phyloP scores from a whole-genome alignment of 2,329 filamentous ascomycete species.

The Botrytis galanthina region DNA sequence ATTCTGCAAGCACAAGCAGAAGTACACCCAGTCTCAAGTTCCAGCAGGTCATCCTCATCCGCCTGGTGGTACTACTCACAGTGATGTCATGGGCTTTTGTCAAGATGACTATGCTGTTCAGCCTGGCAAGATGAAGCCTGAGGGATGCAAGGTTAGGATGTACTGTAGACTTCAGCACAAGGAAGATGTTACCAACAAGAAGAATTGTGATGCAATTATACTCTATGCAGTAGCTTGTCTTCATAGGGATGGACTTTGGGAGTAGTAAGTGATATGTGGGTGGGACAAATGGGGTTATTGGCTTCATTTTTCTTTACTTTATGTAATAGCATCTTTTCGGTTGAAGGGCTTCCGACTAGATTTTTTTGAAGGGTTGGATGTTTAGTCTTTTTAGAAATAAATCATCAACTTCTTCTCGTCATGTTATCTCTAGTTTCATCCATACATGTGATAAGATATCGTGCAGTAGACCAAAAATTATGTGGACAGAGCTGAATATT shows the following conservation, averaged over 20 bases:
- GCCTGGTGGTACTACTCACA: background rate
- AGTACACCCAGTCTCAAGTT: background rate
- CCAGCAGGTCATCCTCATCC: background rate
- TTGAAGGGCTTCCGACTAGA: background rate
- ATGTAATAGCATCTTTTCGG: background rate
- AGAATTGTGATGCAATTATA: background rate
- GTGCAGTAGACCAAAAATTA: background rate
- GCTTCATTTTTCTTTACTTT: background rate
- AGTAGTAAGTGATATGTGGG: background rate
- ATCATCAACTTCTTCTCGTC: background rate
- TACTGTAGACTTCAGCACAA: background rate
- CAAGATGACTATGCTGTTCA: background rate
- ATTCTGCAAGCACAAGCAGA: background rate
- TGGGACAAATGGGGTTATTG: background rate
- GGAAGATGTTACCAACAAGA: background rate
- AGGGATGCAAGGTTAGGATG: background rate
- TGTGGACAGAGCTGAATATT: background rate
- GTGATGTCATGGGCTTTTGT: background rate
- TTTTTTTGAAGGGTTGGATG: background rate
- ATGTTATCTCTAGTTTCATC: background rate
- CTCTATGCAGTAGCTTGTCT: background rate
- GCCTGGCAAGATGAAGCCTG: background rate
- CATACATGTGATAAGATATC: background rate
- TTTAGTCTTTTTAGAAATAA: background rate
- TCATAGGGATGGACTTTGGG: constrained; percentile 4